Base-by-base conservation (phyloP, 345 rosid species). In the Raphanus sativus region DNA sequence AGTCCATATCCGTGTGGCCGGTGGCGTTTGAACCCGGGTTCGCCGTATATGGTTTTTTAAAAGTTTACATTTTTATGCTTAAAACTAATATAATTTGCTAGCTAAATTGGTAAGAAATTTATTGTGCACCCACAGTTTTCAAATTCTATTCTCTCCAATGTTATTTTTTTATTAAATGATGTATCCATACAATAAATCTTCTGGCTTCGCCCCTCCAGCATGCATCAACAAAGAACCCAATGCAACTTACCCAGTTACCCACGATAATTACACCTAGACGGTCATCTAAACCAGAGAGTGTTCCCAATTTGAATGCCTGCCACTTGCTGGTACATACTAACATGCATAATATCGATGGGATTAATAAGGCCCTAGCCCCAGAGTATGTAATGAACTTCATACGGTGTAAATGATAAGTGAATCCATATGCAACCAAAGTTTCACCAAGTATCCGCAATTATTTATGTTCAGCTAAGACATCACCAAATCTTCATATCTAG, bases 301-400 rank as follows among this genome's bases (percentile, higher is more conserved):
- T 86, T 34, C 97, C 96, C 81, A 95, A 81, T 82, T 92, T 92
- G 89, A 95, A 95, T 60, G 98, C 97, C 84, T 92, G 90, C 97
- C 99, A 95, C 85, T 95, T 95, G 87, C 98, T 95, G 89, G 79
- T 67, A 83, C 75, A 21, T 21, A 21, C 21, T 21, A 21, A 21
- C 21, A 81, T 75, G 62, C 28, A 71, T 59, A 76, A 62, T 45
- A 29, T 71, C 38, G 42, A 61, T 62, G 28, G 75, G 48, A 56
- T 75, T 59, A 79, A 62, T 70, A 70, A 0, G 1, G 66, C 11
- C 54, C 24, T n/a, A 0, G 48, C 0, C 0, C n/a, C 21, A 0
- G 48, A 40, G 32, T 40, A 62, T n/a, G 34, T 16, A 61, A 5
- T 38, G 28, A 64, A 78, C 42, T 36, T 10, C 30, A 56, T 71